Base-by-base conservation (phyloP, 805 yeast species). In the Yarrowia divulgata region DNA sequence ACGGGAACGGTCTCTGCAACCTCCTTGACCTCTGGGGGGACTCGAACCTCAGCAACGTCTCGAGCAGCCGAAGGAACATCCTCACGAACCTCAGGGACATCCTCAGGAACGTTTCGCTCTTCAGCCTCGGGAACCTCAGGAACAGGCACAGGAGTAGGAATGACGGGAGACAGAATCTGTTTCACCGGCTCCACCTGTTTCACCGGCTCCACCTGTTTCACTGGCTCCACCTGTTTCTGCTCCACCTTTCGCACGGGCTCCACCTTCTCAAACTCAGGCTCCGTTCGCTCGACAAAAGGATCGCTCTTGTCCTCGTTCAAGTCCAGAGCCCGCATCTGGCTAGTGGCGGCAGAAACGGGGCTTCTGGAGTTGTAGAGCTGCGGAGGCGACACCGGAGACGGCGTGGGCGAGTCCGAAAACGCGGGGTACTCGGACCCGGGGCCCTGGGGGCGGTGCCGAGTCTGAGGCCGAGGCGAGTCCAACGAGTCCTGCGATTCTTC, bases 351-450 rank as follows among this genome's bases (percentile, higher is more conserved):
- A 12, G 60, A 19, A 7, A 54, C 60, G 19, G 60, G 60, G 23
- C 60, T 54, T 29, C 63, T 19, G 6, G 63, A 57, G 23, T 16
- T 57, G 63, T 57, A 57, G 10, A 57, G 40, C 63, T 57, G 46
- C 16, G 63, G 63, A 40, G 63, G 63, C 8, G 63, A 57, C 2
- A 40, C 48, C 3, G 63, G 48, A 18, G 46, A 42, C 12, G 48
- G 63, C 2, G 60, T 54, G 7, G 60, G 60, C 8, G 60, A 54
- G n/a, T 54, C 57, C 10, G 57, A 52, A 52, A 52, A 49, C 8
- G 37, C 54, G 14, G 54, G 54, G 54, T 49, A 49, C 37, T 49
- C 54, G 37, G 37, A 8, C 10, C n/a, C 54, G 13, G 54, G 54
- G 54, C 32, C 29, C 37, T 49, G 39, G 39, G 37, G 8, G 7